Percentiles rank a stretch among this genome's conserved stretches.
These are phyloP conservation scores for Pichia terricola DNA, from an alignment of 1,139 yeast genomes.

Conservation along the genomic window DNA sequence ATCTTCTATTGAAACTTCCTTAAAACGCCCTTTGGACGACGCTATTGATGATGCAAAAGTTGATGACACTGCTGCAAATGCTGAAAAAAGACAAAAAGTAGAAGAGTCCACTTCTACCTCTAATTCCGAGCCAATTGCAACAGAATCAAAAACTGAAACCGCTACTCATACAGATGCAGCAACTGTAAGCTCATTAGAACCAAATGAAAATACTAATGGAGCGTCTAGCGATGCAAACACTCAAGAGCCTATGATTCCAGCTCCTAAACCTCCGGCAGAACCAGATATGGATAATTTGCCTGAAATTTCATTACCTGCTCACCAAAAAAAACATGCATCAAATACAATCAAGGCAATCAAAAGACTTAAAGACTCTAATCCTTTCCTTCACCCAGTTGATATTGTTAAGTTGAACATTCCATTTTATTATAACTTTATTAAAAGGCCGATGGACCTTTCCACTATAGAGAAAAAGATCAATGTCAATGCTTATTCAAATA, in stretches of 20 bases:
- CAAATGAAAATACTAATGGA: not conserved
- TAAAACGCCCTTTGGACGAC: no score
- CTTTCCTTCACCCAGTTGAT: slow-evolving; percentile 86
- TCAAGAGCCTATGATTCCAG: slow-evolving; percentile 36
- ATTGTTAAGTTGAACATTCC: slow-evolving; percentile 84
- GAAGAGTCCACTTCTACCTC: no score
- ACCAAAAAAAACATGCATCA: slow-evolving; percentile 65
- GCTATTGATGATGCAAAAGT: no score
- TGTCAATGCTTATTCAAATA: slow-evolving; percentile 60
- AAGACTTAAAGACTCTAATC: slow-evolving; percentile 85
- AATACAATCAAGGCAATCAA: slow-evolving; percentile 73
- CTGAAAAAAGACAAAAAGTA: not conserved
- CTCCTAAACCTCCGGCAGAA: slow-evolving; percentile 62
- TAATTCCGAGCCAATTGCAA: no score
- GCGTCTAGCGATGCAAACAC: not conserved
- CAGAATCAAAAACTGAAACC: not conserved
- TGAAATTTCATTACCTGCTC: slow-evolving; percentile 67
- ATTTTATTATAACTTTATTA: slow-evolving; percentile 72
- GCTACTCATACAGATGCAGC: not conserved
- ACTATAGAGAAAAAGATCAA: slow-evolving; percentile 78
- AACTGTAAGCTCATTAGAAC: not conserved
- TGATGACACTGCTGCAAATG: no score
- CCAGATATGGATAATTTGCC: slow-evolving; percentile 68
- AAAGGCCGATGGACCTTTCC: slow-evolving; percentile 87
- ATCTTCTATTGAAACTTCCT: no score